Conservation (phyloP, 495 filamentous ascomycete species). For the Tuber calosporum region DNA sequence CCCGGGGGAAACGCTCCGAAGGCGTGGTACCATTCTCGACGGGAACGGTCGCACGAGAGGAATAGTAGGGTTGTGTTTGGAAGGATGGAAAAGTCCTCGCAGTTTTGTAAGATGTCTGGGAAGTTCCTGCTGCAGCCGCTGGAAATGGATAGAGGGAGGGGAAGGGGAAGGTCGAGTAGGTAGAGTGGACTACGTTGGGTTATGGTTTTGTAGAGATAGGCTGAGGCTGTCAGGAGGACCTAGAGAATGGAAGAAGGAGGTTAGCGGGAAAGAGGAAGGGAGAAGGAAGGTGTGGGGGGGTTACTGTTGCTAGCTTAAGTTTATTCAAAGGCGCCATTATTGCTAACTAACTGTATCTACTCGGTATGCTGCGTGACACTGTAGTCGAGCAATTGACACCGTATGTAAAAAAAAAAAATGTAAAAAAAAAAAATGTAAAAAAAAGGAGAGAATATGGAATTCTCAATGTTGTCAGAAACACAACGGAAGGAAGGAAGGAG, state of each 20-base stretch:
- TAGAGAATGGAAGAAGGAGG: slow-evolving; percentile 27
- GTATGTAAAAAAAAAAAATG: no score
- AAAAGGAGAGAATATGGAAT: background rate
- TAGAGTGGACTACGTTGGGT: slow-evolving; percentile 36
- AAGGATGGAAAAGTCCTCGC: slow-evolving; percentile 35
- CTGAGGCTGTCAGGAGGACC: slow-evolving; percentile 44
- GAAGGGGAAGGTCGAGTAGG: slow-evolving; percentile 20
- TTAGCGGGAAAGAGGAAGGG: background rate
- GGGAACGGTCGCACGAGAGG: slow-evolving; percentile 34
- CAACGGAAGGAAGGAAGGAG: background rate
- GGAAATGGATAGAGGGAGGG: slow-evolving; percentile 16
- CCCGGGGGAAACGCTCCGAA: slow-evolving; percentile 16
- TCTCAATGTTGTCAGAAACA: background rate
- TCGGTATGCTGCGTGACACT: background rate
- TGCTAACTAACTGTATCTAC: background rate
- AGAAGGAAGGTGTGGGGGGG: background rate
- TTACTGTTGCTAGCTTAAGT: background rate
- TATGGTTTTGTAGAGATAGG: slow-evolving; percentile 30
- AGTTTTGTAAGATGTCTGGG: slow-evolving; percentile 25
- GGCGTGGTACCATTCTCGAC: slow-evolving; percentile 35
- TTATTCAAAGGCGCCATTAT: background rate
- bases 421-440: no score
- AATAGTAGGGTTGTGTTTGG: slow-evolving; percentile 34
- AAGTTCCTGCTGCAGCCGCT: slow-evolving; percentile 32
- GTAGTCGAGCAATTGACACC: background rate